Evolutionary conservation across 371 early-diverging fungal species (phyloP).

Genomic region (Mucor plumbeus): DNA sequence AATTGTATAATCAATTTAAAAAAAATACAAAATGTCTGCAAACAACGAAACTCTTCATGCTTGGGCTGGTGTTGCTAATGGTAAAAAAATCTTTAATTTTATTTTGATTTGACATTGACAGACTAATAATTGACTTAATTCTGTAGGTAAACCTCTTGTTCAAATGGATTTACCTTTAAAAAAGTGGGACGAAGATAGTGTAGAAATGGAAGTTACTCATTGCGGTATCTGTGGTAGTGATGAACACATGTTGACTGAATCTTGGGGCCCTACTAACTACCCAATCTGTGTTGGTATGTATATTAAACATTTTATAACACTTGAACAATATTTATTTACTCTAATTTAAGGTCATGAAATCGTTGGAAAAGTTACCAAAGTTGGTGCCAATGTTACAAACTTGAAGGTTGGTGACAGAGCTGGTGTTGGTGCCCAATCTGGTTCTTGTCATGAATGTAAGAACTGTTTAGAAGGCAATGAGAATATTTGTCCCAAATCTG

Average conservation of each 20-base stretch:
- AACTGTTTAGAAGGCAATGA: conserved; percentile 29
- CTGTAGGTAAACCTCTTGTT: conserved; percentile 19
- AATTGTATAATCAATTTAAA: not conserved
- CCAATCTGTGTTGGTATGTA: conserved; percentile 62
- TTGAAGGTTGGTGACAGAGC: conserved; percentile 54
- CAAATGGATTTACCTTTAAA: conserved; percentile 35
- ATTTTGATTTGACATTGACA: not conserved
- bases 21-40: not conserved
- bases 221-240: conserved; percentile 60
- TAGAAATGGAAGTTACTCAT: conserved; percentile 56
- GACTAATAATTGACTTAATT: not conserved
- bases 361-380: conserved; percentile 46
- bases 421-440: conserved; percentile 41
- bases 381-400: conserved; percentile 61
- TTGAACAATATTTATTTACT: too few species aligned
- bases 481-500: conserved; percentile 29
- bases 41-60: not conserved
- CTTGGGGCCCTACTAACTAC: conserved; percentile 60
- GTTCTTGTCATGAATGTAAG: conserved; percentile 40
- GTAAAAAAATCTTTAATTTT: not conserved
- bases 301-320: too few species aligned
- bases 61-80: not conserved
- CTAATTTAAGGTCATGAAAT: conserved; percentile 74
- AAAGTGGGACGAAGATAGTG: conserved; percentile 46
- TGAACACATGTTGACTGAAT: conserved; percentile 63